phyloP scores from a whole-genome alignment of 2,329 filamentous ascomycete genomes.

The Diaporthe velutina region DNA sequence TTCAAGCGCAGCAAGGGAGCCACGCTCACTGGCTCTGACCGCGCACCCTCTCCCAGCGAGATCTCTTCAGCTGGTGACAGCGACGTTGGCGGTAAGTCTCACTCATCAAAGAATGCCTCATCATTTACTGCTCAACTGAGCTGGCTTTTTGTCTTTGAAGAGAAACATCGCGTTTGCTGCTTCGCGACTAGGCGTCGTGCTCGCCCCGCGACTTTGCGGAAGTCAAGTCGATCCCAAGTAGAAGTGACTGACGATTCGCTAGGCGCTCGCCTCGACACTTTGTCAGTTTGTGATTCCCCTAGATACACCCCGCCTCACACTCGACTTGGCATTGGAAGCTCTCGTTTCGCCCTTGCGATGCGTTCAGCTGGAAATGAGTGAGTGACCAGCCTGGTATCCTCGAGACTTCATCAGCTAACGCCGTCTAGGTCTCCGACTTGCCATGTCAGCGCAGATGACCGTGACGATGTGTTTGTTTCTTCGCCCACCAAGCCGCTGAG shows the following conservation, averaged over 20 bases:
- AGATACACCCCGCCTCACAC: slow-evolving; percentile 36
- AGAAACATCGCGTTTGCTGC: neutral
- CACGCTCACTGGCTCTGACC: slow-evolving; percentile 27
- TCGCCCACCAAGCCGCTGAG: slow-evolving; percentile 24
- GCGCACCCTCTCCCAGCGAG: slow-evolving; percentile 30
- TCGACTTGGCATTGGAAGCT: slow-evolving; percentile 21
- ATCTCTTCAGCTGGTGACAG: slow-evolving; percentile 32
- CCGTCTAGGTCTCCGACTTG: slow-evolving; percentile 2
- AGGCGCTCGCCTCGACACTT: slow-evolving; percentile 34
- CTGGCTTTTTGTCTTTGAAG: neutral
- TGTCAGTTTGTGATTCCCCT: slow-evolving; percentile 22
- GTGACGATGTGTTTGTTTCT: slow-evolving; percentile 33
- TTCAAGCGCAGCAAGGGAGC: slow-evolving; percentile 31
- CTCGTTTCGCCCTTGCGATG: slow-evolving; percentile 7
- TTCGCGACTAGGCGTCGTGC: neutral
- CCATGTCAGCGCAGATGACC: neutral
- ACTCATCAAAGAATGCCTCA: neutral
- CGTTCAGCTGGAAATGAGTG: slow-evolving; percentile 25
- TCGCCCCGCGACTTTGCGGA: neutral
- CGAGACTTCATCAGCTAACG: neutral
- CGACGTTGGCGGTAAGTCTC: slow-evolving; percentile 28
- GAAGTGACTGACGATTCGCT: neutral
- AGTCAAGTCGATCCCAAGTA: neutral
- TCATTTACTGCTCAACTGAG: neutral
- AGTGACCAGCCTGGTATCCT: neutral